Conservation (phyloP, 129 eudicot species). For the Flaveria linearis region DNA sequence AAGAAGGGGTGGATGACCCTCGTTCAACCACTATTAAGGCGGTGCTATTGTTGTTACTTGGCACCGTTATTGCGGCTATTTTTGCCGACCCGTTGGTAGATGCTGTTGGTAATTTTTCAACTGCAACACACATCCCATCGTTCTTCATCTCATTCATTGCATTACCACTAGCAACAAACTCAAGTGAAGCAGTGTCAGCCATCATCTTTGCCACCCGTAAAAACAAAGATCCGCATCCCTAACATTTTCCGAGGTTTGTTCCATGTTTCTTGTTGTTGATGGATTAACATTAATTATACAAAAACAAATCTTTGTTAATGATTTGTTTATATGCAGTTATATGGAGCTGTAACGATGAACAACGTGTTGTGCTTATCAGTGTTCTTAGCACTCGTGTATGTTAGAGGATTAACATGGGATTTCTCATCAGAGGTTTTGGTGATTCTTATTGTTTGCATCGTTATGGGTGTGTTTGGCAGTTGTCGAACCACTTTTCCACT, state of each 20-base stretch:
- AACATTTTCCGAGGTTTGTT: constrained; percentile 91
- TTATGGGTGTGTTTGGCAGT: constrained; percentile 80
- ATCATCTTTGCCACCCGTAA: constrained; percentile 81
- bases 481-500: constrained; percentile 82
- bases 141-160: constrained; percentile 92
- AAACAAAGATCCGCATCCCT: constrained; percentile 83
- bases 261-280: constrained; percentile 9
- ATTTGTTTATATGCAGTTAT: constrained; percentile 51
- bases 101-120: constrained; percentile 77
- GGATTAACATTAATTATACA: not conserved
- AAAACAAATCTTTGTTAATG: not conserved
- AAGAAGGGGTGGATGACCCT: constrained; percentile 60
- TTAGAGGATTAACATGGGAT: constrained; percentile 78
- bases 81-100: constrained; percentile 98
- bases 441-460: constrained; percentile 68
- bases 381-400: constrained; percentile 77
- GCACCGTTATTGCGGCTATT: constrained; percentile 79
- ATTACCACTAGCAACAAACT: constrained; percentile 87
- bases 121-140: constrained; percentile 80
- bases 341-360: constrained; percentile 93
- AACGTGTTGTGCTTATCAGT: constrained; percentile 75
- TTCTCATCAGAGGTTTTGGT: constrained; percentile 84
- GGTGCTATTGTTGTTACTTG: constrained; percentile 58
- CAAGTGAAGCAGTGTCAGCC: constrained; percentile 96
- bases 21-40: constrained; percentile 69